A percentile compares a stretch with the other conserved stretches of the same genome.
These are phyloP conservation scores for Arthrobotrys megalospora DNA, from an alignment of 2,329 filamentous ascomycete genomes.

Conservation along the genomic window DNA sequence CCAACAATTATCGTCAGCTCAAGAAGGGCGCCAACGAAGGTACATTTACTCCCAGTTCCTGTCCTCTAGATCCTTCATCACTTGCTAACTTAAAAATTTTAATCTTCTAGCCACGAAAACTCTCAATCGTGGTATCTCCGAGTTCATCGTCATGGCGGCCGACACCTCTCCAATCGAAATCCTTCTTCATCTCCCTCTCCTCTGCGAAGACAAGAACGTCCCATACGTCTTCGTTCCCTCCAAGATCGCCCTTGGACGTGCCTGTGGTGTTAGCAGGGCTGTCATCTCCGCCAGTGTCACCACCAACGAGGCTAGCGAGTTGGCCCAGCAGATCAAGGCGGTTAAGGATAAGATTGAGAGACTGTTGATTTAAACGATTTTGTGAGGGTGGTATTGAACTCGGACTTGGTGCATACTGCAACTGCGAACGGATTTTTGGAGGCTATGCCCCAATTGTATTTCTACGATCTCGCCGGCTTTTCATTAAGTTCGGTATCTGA, in stretches of 20 bases:
- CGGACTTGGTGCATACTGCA: constrained; percentile 4
- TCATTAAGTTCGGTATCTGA: constrained; percentile 6
- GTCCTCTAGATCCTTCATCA: not conserved
- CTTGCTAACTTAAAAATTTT: constrained; percentile 5
- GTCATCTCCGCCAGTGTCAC: constrained; percentile 92
- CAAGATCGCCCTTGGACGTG: constrained; percentile 88
- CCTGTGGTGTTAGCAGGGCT: constrained; percentile 87
- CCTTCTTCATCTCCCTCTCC: constrained; percentile 87
- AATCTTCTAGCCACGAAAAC: constrained; percentile 78
- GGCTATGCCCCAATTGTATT: not conserved
- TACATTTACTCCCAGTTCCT: constrained; percentile 62
- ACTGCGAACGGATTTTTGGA: not conserved
- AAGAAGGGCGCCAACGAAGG: constrained; percentile 91
- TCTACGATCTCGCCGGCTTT: constrained; percentile 22
- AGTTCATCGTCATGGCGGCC: constrained; percentile 89
- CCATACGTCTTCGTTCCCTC: constrained; percentile 80
- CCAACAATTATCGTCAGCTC: constrained; percentile 78
- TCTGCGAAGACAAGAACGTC: constrained; percentile 86
- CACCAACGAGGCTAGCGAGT: constrained; percentile 89
- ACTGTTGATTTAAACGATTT: constrained; percentile 82
- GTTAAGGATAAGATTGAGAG: constrained; percentile 97
- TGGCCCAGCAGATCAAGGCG: constrained; percentile 87
- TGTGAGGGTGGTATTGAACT: constrained; percentile 31
- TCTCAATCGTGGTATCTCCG: constrained; percentile 89
- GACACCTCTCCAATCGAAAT: constrained; percentile 91